Base-by-base conservation (phyloP, 2,329 filamentous ascomycete species). In the Fusarium continuum region DNA sequence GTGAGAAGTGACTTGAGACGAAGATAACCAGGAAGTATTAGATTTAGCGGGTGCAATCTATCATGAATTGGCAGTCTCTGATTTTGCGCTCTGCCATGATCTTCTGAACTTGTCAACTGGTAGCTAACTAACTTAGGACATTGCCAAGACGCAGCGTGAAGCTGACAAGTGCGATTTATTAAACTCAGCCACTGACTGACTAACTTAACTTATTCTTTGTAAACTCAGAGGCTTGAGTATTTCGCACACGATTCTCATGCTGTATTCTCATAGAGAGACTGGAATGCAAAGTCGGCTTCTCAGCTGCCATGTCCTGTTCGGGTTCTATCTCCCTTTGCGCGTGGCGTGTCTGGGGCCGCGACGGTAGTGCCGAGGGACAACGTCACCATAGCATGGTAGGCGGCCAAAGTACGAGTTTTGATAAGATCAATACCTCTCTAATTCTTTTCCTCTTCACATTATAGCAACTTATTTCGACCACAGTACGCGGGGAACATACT, bases 351-450 rank as follows among this genome's bases (percentile, higher is more conserved):
- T 38, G 26, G 53, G 34, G 20, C 22, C 17, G 32, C 22, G 25
- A 45, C 31, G 41, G n/a, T 19, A 23, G 58, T 31, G 56, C 49
- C 45, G 56, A 50, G 56, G 35, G 23, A 45, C 26, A 55, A 61
- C 59, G 31, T 38, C 25, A 34, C 52, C 38, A 32, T 59, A 25
- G 14, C 31, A 31, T 47, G 7, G 44, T 31, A 47, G 38, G 44
- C 28, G 41, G n/a, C n/a, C n/a, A 25, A 23, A 52, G 32, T 25
- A 35, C 52, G 20, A 40, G 50, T 32, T 28, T 19, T 29, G 49
- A 38, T n/a, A 22, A 43, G 35, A 28, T 54, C 17, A 51, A 26
- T 25, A 54, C 31, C 22, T 36, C 23, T 39, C 32, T 32, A 25
- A n/a, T 20, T 13, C 22, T 23, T 36, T 46, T 28, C 16, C 55